Evolutionary conservation across 1,139 yeast genomes (phyloP).

Genomic region (Scheffersomyces illinoinensis): DNA sequence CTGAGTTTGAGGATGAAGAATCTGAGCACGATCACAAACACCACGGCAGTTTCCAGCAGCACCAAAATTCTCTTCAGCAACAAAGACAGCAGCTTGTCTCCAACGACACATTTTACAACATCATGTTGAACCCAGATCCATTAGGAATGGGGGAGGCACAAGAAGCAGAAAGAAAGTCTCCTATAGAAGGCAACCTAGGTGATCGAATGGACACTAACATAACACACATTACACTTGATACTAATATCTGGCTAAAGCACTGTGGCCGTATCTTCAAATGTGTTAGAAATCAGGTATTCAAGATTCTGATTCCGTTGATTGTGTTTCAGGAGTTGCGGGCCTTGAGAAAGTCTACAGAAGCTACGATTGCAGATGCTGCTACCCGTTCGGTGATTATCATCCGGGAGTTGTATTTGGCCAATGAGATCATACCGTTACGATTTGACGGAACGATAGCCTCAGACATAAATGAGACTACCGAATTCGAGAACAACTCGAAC

Average conservation of each 20-base stretch:
- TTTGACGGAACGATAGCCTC: conserved; percentile 59
- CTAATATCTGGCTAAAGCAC: conserved; percentile 80
- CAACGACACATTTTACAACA: conserved; percentile 25
- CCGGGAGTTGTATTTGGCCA: conserved; percentile 62
- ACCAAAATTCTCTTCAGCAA: conserved; percentile 21
- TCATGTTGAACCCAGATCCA: conserved; percentile 24
- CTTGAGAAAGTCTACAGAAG: conserved; percentile 71
- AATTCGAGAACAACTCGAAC: conserved; percentile 64
- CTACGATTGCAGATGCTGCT: conserved; percentile 77
- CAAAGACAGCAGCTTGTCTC: conserved; percentile 9
- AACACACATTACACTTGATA: conserved; percentile 68
- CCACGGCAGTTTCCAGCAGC: conserved; percentile 8
- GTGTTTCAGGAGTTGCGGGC: conserved; percentile 79
- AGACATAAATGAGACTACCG: conserved; percentile 54
- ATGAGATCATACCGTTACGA: conserved; percentile 50
- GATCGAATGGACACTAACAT: conserved; percentile 54
- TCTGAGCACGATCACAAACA: conserved; percentile 3
- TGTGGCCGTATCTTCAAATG: conserved; percentile 76
- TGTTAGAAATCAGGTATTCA: conserved; percentile 59
- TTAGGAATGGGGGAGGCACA: conserved; percentile 8
- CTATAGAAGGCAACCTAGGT: conserved; percentile 43
- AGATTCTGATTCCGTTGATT: conserved; percentile 63
- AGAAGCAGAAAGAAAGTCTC: neutral
- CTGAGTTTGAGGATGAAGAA: conserved; percentile 18
- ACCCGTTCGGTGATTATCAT: conserved; percentile 76